Evolutionary conservation across 2,329 filamentous ascomycete species (phyloP).

Genomic region (Diaporthe batatas): DNA sequence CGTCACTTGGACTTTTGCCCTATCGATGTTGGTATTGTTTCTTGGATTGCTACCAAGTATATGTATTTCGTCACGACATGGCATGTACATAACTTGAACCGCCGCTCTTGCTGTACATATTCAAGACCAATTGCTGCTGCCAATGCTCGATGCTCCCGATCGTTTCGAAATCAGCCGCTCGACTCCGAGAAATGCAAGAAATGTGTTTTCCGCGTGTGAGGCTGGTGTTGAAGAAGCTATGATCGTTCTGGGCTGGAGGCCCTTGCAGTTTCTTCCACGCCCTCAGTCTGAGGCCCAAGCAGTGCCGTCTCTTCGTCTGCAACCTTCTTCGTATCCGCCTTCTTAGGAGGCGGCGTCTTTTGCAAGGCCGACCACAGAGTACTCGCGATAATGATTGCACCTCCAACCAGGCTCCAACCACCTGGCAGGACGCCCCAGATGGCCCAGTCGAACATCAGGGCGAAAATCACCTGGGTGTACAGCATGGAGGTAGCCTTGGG

Average conservation of each 20-base stretch:
- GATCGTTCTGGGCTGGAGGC: neutral
- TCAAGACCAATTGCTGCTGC: neutral
- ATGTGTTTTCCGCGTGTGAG: neutral
- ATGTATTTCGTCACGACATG: neutral
- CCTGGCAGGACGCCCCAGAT: constrained; percentile 60
- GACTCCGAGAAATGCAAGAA: constrained; percentile 6
- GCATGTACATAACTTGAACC: neutral
- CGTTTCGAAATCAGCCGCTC: neutral
- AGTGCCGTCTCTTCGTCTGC: constrained; percentile 55
- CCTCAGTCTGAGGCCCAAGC: constrained; percentile 40
- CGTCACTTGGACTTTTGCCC: neutral
- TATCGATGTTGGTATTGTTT: neutral
- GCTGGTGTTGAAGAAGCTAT: neutral
- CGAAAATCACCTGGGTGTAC: constrained; percentile 53
- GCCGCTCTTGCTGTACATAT: constrained; percentile 21
- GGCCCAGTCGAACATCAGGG: constrained; percentile 55
- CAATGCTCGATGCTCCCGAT: neutral
- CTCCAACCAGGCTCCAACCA: constrained; percentile 54
- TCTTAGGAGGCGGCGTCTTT: constrained; percentile 47
- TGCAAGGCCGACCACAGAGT: constrained; percentile 59
- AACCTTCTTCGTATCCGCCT: constrained; percentile 45
- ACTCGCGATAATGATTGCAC: constrained; percentile 56
- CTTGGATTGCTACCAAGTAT: neutral
- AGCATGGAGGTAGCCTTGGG: constrained; percentile 51
- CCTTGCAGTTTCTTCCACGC: constrained; percentile 18